A percentile compares a stretch with the other conserved stretches of the same genome.
Conservation (phyloP, 2,329 filamentous ascomycete species). For the Epichloe hybrida region DNA sequence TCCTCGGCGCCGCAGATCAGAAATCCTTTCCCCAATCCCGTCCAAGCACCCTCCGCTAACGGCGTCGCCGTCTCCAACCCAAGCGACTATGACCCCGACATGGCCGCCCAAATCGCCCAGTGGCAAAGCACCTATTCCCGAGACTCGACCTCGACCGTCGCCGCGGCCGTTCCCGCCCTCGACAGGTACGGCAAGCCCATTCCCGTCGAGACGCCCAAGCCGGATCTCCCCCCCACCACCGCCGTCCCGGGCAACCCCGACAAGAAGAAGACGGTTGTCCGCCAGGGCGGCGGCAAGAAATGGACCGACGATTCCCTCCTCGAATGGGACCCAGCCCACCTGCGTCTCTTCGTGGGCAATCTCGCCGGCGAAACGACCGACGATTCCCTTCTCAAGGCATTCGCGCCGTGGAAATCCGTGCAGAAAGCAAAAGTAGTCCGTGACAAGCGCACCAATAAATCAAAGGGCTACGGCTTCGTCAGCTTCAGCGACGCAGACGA, state of each 20-base stretch:
- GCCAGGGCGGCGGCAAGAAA: slow-evolving; percentile 77
- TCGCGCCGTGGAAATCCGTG: slow-evolving; percentile 73
- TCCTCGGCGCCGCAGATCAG: slow-evolving; percentile 49
- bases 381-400: slow-evolving; percentile 88
- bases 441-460: slow-evolving; percentile 93
- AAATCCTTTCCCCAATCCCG: slow-evolving; percentile 66
- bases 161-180: slow-evolving; percentile 15
- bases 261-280: slow-evolving; percentile 75
- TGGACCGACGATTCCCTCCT: slow-evolving; percentile 84
- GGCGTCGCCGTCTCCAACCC: slow-evolving; percentile 20
- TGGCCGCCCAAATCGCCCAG: slow-evolving; percentile 83
- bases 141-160: slow-evolving; percentile 12
- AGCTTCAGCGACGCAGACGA: slow-evolving; percentile 92
- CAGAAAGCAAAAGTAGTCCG: slow-evolving; percentile 88
- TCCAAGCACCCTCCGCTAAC: slow-evolving; percentile 20
- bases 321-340: slow-evolving; percentile 91
- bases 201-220: slow-evolving; percentile 13
- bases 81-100: slow-evolving; percentile 52
- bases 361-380: slow-evolving; percentile 95
- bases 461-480: slow-evolving; percentile 91
- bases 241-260: slow-evolving; percentile 36
- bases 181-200: slow-evolving; percentile 20
- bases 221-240: slow-evolving; percentile 26
- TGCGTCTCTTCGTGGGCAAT: slow-evolving; percentile 92
- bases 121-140: slow-evolving; percentile 80